Base-by-base conservation (phyloP, 768 basidiomycete species). In the Boletus coccyginus region DNA sequence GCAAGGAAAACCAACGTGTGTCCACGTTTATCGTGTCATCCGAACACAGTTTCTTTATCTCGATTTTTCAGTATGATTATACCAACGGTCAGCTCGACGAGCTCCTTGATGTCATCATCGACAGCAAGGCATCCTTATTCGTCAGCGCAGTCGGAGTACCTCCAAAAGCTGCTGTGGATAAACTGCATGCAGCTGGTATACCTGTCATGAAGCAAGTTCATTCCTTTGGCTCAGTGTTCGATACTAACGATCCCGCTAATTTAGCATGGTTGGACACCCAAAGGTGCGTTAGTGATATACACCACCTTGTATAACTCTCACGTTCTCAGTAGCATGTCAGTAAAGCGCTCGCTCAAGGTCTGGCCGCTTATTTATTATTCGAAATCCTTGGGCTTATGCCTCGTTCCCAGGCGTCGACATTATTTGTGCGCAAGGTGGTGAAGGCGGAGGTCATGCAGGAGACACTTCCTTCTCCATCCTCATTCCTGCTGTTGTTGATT, bases 401-500 rank as follows among this genome's bases (percentile, higher is more conserved):
- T 32, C 12, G 2, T 45, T 17, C 24, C 7, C 62, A 80, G 90
- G 92, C n/a, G 90, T 93, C 16, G 92, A 95, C 62, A 83, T 94
- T 57, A 92, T 95, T 46, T 92, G 92, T 66, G 92, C 89, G 2
- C 91, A 91, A 69, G 89, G 88, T 35, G 90, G 90, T 16, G 92
- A 93, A 71, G 92, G 91, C 19, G 92, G 92, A 29, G 92, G 92
- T 13, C 92, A 94, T 73, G 93, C 92, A 1, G 90, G 93, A 40
- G 87, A 91, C 52, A 90, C 81, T 12, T 80, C 89, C 1, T 90
- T 90, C 68, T 89, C 88, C 12, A 81, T 94, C 59, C 81, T 94
- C 32, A 88, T 93, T 49, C 92, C 92, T 10, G 84, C 87, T 0
- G 84, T 86, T 50, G 90, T 93, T 45, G 93, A 94, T 69, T 66